These are phyloP conservation scores for Sporisorium iseilematis-ciliati DNA, from an alignment of 1,284 basidiomycete genomes.

Conservation along the genomic window DNA sequence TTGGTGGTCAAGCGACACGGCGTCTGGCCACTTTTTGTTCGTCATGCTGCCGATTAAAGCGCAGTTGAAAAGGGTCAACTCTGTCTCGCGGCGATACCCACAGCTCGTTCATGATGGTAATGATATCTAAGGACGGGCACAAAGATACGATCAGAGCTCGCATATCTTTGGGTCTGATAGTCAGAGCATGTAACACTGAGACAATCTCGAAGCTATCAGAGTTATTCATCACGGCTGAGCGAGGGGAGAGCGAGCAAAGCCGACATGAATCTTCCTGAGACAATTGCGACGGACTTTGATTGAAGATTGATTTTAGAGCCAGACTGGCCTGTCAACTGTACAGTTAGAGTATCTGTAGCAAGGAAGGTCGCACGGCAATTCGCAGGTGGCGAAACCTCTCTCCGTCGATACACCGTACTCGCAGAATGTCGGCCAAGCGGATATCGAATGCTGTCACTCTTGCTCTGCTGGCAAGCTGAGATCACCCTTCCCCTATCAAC, in stretches of 20 bases:
- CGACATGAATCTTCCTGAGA: conserved; percentile 5
- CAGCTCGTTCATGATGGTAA: too few species aligned
- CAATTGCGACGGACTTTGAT: not conserved
- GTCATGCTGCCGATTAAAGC: too few species aligned
- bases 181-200: conserved; percentile 4
- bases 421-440: too few species aligned
- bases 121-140: too few species aligned
- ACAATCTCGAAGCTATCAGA: conserved; percentile 1
- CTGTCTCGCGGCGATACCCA: too few species aligned
- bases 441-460: not conserved
- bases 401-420: too few species aligned
- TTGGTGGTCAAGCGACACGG: too few species aligned
- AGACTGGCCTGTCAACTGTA: not conserved
- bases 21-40: too few species aligned
- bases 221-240: not conserved
- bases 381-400: too few species aligned
- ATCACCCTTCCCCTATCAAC: not conserved
- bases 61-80: too few species aligned
- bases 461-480: not conserved
- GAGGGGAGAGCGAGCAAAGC: not conserved
- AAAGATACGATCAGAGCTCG: too few species aligned
- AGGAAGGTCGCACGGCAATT: not conserved
- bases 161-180: not conserved
- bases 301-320: not conserved
- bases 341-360: too few species aligned